Conservation (phyloP, 2,329 filamentous ascomycete genomes). For the Botrytis elliptica region DNA sequence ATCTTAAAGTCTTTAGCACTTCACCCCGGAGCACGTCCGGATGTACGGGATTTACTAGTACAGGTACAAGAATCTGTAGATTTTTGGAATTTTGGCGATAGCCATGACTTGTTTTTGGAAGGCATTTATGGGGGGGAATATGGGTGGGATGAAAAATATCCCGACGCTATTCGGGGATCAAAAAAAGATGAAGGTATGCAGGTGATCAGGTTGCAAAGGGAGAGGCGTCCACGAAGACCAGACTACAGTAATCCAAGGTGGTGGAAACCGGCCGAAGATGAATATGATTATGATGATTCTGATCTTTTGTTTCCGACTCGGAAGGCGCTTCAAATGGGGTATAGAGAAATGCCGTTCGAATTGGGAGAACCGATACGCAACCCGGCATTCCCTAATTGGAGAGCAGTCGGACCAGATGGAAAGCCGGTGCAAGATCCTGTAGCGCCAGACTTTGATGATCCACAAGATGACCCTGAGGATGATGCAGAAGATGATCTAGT, state of each 20-base stretch:
- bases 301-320: neutral
- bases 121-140: too few species aligned
- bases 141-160: neutral
- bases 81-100: constrained; percentile 9
- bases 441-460: neutral
- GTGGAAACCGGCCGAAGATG: neutral
- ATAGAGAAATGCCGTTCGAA: constrained; percentile 6
- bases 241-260: neutral
- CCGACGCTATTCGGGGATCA: accelerated
- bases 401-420: neutral
- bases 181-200: neutral
- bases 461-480: neutral
- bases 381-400: neutral
- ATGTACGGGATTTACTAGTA: neutral
- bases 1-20: neutral
- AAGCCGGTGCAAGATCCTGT: too few species aligned
- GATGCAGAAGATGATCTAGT: too few species aligned
- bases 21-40: neutral
- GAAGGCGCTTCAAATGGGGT: neutral
- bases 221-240: too few species aligned
- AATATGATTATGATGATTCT: neutral
- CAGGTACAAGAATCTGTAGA: neutral
- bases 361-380: neutral
- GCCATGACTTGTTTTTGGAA: neutral
- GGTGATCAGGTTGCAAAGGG: accelerated